Evolutionary conservation across 129 eudicot species (phyloP), one percentile per base, ranked within the genome.

Genomic region (Calendula officinalis): DNA sequence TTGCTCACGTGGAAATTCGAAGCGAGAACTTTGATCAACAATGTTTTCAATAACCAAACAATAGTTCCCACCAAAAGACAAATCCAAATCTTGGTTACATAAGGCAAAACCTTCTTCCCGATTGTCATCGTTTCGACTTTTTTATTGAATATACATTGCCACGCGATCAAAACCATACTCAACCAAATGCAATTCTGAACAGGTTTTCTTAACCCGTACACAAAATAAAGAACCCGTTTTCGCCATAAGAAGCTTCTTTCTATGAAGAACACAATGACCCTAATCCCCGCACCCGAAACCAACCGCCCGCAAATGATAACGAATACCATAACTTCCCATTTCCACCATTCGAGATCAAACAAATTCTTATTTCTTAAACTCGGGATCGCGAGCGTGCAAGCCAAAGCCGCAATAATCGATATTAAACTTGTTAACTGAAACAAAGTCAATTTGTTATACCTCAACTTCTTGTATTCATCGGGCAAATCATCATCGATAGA

Each of bases 201-300:
- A 0, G 78, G 72, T 22, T 75, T 80, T 49, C 67, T 66, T 55
- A 80, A 59, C 7, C 84, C 84, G 13, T 75, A 80, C n/a, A 75
- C 84, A 32, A 86, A 86, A 72, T 82, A 83, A 45, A 83, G 16
- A 72, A 83, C 94, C 3, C 82, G 72, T 69, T 82, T 86, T 17
- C 94, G 74, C 73, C 77, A 60, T 39, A 83, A 52, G 50, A 80
- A 86, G 73, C 77, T 86, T 16, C 81, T 59, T 73, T 86, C 86
- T 3, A 80, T 75, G n/a, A 83, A 75, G 70, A 83, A 71, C 12
- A 86, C 82, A 4, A 75, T 40, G 0, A 82, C n/a, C 64, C 75
- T 13, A 32, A 86, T 78, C 47, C 57, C 84, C 84, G 84, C 77
- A 9, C 86, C 89, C 3, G 95, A 86, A 35, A 86, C 68, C 48